phyloP scores from a whole-genome alignment of 1,139 yeast species.

The Yamadazyma kanchanaburiensis region DNA sequence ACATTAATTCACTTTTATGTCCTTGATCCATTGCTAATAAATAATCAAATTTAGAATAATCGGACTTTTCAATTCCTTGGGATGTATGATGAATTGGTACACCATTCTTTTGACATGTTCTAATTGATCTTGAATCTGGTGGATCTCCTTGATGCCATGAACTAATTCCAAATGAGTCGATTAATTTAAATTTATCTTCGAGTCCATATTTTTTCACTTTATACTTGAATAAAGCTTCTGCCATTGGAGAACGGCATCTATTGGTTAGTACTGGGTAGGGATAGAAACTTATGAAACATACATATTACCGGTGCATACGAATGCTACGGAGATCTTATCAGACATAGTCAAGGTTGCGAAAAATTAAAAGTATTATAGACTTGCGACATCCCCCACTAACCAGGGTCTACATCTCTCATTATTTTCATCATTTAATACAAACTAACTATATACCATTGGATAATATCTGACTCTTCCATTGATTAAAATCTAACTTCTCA shows the following conservation, averaged over 20 bases:
- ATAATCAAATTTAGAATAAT: constrained; percentile 74
- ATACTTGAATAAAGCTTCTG: constrained; percentile 84
- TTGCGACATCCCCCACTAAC: no score
- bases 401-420: no score
- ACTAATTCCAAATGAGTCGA: constrained; percentile 89
- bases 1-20: constrained; percentile 58
- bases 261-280: constrained; percentile 3
- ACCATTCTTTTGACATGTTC: constrained; percentile 66
- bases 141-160: constrained; percentile 79
- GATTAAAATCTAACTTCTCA: constrained; percentile 36
- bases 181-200: constrained; percentile 37
- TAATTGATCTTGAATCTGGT: constrained; percentile 74
- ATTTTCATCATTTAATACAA: no score
- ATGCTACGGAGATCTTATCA: constrained; percentile 59
- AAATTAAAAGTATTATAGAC: no score
- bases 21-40: constrained; percentile 81
- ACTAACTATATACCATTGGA: background rate
- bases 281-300: constrained; percentile 28
- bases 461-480: constrained; percentile 29
- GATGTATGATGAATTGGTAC: constrained; percentile 76
- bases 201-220: constrained; percentile 52
- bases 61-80: constrained; percentile 59
- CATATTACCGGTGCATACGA: constrained; percentile 92
- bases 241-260: constrained; percentile 96
- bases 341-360: background rate